Evolutionary conservation across 176 grass and related monocot species (phyloP).

Genomic region (Melocanna baccifera): DNA sequence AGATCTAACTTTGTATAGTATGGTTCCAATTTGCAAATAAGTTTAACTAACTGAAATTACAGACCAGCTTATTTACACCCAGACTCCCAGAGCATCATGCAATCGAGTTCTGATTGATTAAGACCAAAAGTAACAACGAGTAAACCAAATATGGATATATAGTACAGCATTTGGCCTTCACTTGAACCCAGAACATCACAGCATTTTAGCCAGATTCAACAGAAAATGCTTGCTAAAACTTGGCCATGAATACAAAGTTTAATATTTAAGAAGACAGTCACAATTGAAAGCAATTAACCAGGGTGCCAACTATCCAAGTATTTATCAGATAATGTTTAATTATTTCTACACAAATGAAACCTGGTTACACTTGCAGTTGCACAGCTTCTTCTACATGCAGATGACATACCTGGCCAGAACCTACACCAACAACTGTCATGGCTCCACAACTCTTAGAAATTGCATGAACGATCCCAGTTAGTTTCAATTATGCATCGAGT

Average conservation of each 20-base stretch:
- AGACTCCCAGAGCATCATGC: neutral
- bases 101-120: neutral
- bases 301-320: neutral
- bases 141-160: neutral
- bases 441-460: slow-evolving; percentile 45
- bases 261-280: neutral
- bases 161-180: neutral
- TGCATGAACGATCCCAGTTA: slow-evolving; percentile 54
- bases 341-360: neutral
- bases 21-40: slow-evolving; percentile 13
- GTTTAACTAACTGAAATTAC: neutral
- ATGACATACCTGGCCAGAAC: slow-evolving; percentile 80
- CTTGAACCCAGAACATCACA: neutral
- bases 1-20: neutral
- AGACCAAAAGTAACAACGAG: neutral
- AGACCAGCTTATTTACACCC: neutral
- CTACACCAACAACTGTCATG: slow-evolving; percentile 84
- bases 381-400: neutral
- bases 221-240: neutral
- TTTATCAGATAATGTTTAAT: neutral
- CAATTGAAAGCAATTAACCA: neutral
- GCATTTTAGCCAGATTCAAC: neutral
- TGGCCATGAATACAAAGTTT: neutral
- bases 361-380: neutral
- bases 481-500: slow-evolving; percentile 60